These are phyloP conservation scores for Ogataea glucozyma DNA, from an alignment of 805 yeast genomes.

Conservation along the genomic window DNA sequence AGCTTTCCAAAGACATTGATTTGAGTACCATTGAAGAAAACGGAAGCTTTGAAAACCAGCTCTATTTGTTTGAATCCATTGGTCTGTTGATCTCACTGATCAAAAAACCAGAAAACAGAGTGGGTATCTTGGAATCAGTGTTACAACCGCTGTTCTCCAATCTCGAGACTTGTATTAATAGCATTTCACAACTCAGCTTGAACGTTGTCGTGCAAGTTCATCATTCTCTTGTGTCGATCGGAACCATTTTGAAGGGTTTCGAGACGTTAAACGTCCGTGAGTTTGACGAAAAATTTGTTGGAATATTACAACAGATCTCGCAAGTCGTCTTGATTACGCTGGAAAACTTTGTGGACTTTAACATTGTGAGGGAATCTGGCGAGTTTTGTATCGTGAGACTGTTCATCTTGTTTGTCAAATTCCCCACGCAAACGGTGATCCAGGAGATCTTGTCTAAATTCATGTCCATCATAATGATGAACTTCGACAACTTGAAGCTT, in stretches of 20 bases:
- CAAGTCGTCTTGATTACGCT: slow-evolving; percentile 83
- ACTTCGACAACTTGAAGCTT: slow-evolving; percentile 55
- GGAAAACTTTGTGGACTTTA: slow-evolving; percentile 67
- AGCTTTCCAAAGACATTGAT: slow-evolving; percentile 34
- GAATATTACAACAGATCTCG: slow-evolving; percentile 45
- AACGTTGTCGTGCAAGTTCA: slow-evolving; percentile 71
- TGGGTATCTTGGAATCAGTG: slow-evolving; percentile 58
- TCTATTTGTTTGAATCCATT: slow-evolving; percentile 80
- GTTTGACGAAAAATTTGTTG: slow-evolving; percentile 34
- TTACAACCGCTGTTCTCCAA: slow-evolving; percentile 74
- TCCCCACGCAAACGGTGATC: slow-evolving; percentile 38
- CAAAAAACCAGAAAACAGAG: slow-evolving; percentile 45
- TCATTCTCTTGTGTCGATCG: slow-evolving; percentile 84
- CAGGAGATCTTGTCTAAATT: slow-evolving; percentile 62
- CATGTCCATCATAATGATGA: slow-evolving; percentile 61
- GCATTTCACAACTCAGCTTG: slow-evolving; percentile 37
- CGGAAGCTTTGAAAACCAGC: slow-evolving; percentile 74
- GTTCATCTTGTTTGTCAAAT: slow-evolving; percentile 65
- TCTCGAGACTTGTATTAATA: slow-evolving; percentile 62
- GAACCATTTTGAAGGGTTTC: slow-evolving; percentile 86
- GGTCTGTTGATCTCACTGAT: slow-evolving; percentile 69
- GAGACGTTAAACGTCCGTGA: slow-evolving; percentile 41
- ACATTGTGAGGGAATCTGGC: slow-evolving; percentile 77
- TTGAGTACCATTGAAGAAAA: slow-evolving; percentile 47
- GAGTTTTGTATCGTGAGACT: slow-evolving; percentile 86